A percentile compares a stretch with the other conserved stretches of the same genome.
These are phyloP conservation scores for Trichoderma sp. DNA, from an alignment of 2,329 filamentous ascomycete genomes.

Conservation along the genomic window DNA sequence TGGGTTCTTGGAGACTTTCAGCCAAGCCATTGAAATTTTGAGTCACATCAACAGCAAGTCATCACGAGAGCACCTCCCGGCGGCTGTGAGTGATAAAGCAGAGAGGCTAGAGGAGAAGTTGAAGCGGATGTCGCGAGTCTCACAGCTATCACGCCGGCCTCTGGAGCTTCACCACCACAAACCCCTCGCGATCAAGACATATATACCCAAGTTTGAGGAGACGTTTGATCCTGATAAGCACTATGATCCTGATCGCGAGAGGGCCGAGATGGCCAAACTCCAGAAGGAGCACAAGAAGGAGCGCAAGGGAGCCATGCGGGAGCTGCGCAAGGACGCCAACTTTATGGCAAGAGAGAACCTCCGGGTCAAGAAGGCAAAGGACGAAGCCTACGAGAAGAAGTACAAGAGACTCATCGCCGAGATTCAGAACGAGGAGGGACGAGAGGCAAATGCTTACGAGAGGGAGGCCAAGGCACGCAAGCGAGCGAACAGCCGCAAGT, in stretches of 20 bases:
- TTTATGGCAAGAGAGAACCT: constrained; percentile 92
- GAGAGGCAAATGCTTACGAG: constrained; percentile 85
- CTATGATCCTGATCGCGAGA: constrained; percentile 93
- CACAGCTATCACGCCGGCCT: constrained; percentile 69
- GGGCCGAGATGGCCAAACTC: constrained; percentile 80
- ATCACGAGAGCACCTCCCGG: constrained; percentile 53
- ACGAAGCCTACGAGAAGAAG: constrained; percentile 94
- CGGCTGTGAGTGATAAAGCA: constrained; percentile 42
- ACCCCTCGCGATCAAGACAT: constrained; percentile 82
- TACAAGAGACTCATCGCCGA: constrained; percentile 88
- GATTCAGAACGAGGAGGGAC: constrained; percentile 92
- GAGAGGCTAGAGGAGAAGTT: constrained; percentile 49
- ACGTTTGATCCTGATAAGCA: constrained; percentile 92
- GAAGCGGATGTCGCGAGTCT: constrained; percentile 57
- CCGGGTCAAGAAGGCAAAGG: constrained; percentile 87
- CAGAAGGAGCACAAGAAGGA: constrained; percentile 83
- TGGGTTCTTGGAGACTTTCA: constrained; percentile 78
- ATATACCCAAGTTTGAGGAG: constrained; percentile 94
- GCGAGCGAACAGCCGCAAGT: constrained; percentile 45
- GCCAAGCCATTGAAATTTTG: constrained; percentile 60
- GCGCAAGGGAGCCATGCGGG: constrained; percentile 89
- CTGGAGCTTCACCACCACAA: constrained; percentile 87
- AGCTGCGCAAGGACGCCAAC: constrained; percentile 91
- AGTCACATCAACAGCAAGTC: constrained; percentile 60
- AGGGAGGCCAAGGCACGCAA: constrained; percentile 78